Evolutionary conservation across 768 basidiomycete genomes (phyloP).

Genomic region (Naematelia aurantialba): DNA sequence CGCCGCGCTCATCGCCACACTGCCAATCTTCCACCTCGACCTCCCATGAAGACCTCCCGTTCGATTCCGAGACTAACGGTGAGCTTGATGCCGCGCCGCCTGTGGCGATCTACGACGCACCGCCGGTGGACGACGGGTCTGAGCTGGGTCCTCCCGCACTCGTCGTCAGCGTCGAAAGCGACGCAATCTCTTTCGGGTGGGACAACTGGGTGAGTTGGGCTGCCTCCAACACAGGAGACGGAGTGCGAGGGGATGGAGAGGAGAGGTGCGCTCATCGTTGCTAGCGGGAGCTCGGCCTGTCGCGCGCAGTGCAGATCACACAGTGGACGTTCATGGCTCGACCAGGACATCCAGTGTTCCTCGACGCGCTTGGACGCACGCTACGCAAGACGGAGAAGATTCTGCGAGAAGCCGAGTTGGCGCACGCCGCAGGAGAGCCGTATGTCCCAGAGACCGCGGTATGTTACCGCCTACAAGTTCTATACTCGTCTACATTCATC

Average conservation of each 20-base stretch:
- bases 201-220: slow-evolving; percentile 26
- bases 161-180: slow-evolving; percentile 38
- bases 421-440: slow-evolving; percentile 20
- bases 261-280: not conserved
- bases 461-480: not conserved
- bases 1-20: slow-evolving; percentile 23
- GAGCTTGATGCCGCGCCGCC: too few relatives aligned
- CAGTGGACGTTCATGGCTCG: slow-evolving; percentile 42
- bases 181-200: slow-evolving; percentile 42
- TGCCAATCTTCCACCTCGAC: slow-evolving; percentile 16
- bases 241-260: not conserved
- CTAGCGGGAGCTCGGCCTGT: slow-evolving; percentile 31
- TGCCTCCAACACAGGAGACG: too few relatives aligned
- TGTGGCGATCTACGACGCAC: slow-evolving; percentile 21
- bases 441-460: slow-evolving; percentile 37
- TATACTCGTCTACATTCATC: too few relatives aligned
- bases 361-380: slow-evolving; percentile 31
- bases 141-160: slow-evolving; percentile 32
- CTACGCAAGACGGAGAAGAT: slow-evolving; percentile 30
- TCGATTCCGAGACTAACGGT: slow-evolving; percentile 7
- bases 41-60: slow-evolving; percentile 5
- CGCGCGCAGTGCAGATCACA: slow-evolving; percentile 34
- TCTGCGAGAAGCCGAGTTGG: slow-evolving; percentile 9
- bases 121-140: slow-evolving; percentile 27
- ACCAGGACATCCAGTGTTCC: slow-evolving; percentile 35